Conservation (phyloP, 345 rosid genomes). For the Diplotaxis tenuifolia region DNA sequence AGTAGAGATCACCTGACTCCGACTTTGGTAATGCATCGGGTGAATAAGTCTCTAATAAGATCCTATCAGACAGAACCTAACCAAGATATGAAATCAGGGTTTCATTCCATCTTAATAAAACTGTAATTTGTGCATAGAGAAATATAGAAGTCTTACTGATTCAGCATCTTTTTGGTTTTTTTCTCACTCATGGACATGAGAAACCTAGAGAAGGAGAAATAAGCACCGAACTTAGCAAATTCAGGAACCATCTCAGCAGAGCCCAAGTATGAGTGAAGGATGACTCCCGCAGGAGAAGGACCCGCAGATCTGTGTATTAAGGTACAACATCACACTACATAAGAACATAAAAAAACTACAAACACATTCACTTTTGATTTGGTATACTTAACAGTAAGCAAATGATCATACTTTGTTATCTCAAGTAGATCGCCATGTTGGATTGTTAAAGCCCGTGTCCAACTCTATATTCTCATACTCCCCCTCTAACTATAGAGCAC, state of each 20-base stretch:
- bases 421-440: constrained; percentile 82
- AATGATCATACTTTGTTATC: constrained; percentile 55
- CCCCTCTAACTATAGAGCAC: no score
- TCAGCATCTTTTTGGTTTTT: constrained; percentile 75
- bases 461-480: no score
- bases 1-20: constrained; percentile 43
- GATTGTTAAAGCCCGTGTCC: no score
- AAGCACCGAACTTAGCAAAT: constrained; percentile 79
- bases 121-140: constrained; percentile 9
- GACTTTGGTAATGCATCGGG: constrained; percentile 85
- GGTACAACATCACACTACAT: constrained; percentile 4
- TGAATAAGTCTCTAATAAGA: constrained; percentile 86
- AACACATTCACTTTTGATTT: no score
- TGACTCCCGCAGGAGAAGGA: constrained; percentile 80
- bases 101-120: not conserved
- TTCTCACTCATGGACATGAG: constrained; percentile 70
- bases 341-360: no score
- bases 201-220: constrained; percentile 91
- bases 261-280: constrained; percentile 86
- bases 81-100: constrained; percentile 34
- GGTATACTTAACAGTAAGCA: not conserved
- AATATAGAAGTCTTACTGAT: constrained; percentile 43
- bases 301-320: constrained; percentile 52
- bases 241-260: constrained; percentile 98
- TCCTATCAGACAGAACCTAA: constrained; percentile 79